Percentiles rank a stretch among this genome's conserved stretches.
phyloP scores from a whole-genome alignment of 1,284 basidiomycete species.

The Gymnopus androsaceus region DNA sequence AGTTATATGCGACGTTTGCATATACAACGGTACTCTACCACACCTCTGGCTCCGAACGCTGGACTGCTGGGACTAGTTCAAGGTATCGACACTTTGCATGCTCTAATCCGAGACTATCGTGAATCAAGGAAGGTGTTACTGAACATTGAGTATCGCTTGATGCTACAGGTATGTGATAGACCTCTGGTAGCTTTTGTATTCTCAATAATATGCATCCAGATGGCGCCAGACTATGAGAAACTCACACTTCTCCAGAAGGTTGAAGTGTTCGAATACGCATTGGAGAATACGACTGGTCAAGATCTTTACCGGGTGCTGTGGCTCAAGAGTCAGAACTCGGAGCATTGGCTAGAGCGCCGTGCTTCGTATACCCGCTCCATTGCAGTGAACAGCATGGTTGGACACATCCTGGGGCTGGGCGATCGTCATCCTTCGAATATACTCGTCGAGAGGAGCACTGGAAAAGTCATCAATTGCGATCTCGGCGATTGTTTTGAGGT shows the following conservation, averaged over 20 bases:
- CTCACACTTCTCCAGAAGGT: conserved; percentile 96
- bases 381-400: conserved; percentile 95
- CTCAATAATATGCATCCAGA: conserved; percentile 49
- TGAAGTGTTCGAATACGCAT: conserved; percentile 98
- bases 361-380: conserved; percentile 97
- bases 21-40: conserved; percentile 93
- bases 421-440: conserved; percentile 98
- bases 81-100: conserved; percentile 97
- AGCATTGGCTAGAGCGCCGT: conserved; percentile 96
- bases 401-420: conserved; percentile 97
- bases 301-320: conserved; percentile 98
- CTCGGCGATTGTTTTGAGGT: conserved; percentile 96
- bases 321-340: conserved; percentile 94
- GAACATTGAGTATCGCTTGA: conserved; percentile 97
- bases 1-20: conserved; percentile 96
- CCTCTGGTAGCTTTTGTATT: neutral
- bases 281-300: conserved; percentile 98
- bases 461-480: conserved; percentile 97
- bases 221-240: conserved; percentile 99
- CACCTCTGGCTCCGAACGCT: conserved; percentile 94
- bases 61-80: conserved; percentile 96
- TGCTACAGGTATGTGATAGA: conserved; percentile 77
- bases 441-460: conserved; percentile 89
- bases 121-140: conserved; percentile 94
- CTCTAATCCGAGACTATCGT: conserved; percentile 94